These are phyloP conservation scores for Rhizophagus sp. DNA, from an alignment of 192 early-diverging fungal genomes.

Conservation along the genomic window DNA sequence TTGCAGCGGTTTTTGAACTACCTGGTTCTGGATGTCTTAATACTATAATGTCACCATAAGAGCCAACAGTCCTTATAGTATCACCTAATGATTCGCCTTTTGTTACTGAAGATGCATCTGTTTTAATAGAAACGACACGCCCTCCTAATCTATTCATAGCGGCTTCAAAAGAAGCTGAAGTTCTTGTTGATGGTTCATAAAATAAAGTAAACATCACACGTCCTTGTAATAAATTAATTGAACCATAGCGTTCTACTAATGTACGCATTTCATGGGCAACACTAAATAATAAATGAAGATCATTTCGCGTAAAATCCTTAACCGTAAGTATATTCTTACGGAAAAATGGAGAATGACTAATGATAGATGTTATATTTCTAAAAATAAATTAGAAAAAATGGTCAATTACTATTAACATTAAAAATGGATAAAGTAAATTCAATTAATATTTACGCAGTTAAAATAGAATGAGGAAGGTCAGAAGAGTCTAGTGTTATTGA, in stretches of 20 bases:
- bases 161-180: constrained; percentile 89
- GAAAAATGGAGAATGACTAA: constrained; percentile 82
- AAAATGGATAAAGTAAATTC: constrained; percentile 24
- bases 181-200: constrained; percentile 96
- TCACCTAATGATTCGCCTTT: constrained; percentile 97
- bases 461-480: constrained; percentile 9
- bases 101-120: constrained; percentile 82
- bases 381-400: not conserved
- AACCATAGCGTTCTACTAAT: constrained; percentile 87
- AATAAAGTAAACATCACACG: constrained; percentile 95
- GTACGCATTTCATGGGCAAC: constrained; percentile 97
- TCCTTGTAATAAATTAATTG: constrained; percentile 81
- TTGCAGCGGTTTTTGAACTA: constrained; percentile 79
- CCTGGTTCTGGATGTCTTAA: constrained; percentile 93
- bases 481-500: constrained; percentile 32
- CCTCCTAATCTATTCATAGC: constrained; percentile 96
- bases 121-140: constrained; percentile 81
- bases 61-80: constrained; percentile 90
- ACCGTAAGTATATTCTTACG: constrained; percentile 92
- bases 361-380: constrained; percentile 48
- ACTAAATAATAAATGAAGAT: constrained; percentile 93
- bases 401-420: not conserved
- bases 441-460: constrained; percentile 12
- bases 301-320: constrained; percentile 89
- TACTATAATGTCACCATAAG: constrained; percentile 91